Evolutionary conservation across 441 rosid genomes (phyloP).

Genomic region (Metrosideros polymorpha): DNA sequence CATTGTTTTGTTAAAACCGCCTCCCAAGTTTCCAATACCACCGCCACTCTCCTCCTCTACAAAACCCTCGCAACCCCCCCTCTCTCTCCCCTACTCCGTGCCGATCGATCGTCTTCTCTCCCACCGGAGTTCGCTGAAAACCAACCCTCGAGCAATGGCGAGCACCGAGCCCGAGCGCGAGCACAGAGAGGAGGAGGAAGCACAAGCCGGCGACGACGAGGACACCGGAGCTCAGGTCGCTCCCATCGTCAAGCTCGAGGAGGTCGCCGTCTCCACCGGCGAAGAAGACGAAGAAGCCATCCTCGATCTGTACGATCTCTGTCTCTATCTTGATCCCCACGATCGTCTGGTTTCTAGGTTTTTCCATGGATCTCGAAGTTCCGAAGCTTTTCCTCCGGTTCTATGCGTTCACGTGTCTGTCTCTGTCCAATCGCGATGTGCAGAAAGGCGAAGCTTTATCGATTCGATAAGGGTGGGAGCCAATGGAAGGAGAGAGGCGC

Average conservation of each 20-base stretch:
- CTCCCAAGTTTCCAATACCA: background rate
- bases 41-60: background rate
- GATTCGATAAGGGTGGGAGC: constrained; percentile 67
- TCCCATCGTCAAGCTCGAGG: constrained; percentile 82
- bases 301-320: constrained; percentile 62
- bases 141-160: constrained; percentile 36
- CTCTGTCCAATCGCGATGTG: background rate
- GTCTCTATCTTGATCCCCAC: background rate
- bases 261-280: constrained; percentile 74
- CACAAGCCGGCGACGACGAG: constrained; percentile 73
- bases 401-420: background rate
- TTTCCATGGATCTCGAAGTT: background rate
- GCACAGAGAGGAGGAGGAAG: constrained; percentile 59
- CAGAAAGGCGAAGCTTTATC: constrained; percentile 76
- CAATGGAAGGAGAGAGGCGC: constrained; percentile 96
- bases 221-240: constrained; percentile 95
- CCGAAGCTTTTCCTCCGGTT: too few relatives aligned
- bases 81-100: background rate
- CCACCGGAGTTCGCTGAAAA: background rate
- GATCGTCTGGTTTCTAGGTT: background rate
- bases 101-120: background rate
- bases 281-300: constrained; percentile 84
- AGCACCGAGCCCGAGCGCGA: constrained; percentile 49
- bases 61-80: background rate
- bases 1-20: background rate